A percentile compares a stretch with the other conserved stretches of the same genome.
Conservation (phyloP, 192 early-diverging fungal species). For the Backusella tarrabulga region DNA sequence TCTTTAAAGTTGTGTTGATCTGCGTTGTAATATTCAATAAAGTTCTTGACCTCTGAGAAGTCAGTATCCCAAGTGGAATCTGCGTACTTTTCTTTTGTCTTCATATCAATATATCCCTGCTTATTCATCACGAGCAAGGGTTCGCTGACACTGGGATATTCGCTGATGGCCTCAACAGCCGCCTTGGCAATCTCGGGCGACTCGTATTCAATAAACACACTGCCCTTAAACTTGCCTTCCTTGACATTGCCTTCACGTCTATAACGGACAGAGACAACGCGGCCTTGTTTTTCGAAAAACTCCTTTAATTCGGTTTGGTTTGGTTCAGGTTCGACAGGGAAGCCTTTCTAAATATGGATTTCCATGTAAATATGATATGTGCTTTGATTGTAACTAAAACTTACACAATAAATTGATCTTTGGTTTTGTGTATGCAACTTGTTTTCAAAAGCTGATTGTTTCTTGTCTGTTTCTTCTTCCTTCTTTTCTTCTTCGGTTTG, state of each 20-base stretch:
- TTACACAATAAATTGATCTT: conserved; percentile 34
- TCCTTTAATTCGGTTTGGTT: conserved; percentile 4
- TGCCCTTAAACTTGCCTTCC: conserved; percentile 21
- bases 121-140: conserved; percentile 10
- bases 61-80: not conserved
- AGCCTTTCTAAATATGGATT: conserved; percentile 26
- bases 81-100: conserved; percentile 22
- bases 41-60: not conserved
- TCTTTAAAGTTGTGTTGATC: not conserved
- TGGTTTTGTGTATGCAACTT: conserved; percentile 10
- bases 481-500: not conserved
- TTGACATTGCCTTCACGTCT: not conserved
- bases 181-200: not conserved
- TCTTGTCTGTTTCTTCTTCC: not conserved
- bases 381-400: not conserved
- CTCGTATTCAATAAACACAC: conserved; percentile 35
- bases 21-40: conserved; percentile 25
- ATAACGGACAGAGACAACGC: conserved; percentile 11
- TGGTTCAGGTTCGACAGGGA: conserved; percentile 14
- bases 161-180: not conserved
- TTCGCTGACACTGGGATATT: not conserved
- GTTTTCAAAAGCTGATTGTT: not conserved
- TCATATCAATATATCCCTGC: conserved; percentile 27
- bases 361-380: not conserved
- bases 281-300: conserved; percentile 23